phyloP scores from a whole-genome alignment of 1,139 yeast species.

The Ashbya aceris region DNA sequence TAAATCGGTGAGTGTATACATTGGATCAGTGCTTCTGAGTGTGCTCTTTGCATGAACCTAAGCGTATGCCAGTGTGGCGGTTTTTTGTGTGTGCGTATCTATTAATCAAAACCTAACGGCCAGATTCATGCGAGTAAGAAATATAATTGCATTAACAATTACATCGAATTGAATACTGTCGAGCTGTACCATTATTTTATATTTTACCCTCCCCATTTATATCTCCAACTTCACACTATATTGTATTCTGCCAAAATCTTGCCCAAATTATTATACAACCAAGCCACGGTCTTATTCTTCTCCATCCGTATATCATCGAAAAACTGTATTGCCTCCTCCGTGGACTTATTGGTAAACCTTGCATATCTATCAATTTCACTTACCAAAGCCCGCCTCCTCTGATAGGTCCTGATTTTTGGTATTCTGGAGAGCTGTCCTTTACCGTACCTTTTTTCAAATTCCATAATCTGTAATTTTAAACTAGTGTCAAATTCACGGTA shows the following conservation, averaged over 20 bases:
- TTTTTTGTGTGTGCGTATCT: too few relatives aligned
- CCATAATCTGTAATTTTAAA: conserved; percentile 14
- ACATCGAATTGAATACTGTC: too few relatives aligned
- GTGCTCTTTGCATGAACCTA: too few relatives aligned
- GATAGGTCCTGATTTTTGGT: conserved; percentile 21
- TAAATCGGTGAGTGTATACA: too few relatives aligned
- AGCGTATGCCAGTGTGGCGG: too few relatives aligned
- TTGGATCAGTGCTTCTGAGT: too few relatives aligned
- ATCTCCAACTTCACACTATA: conserved; percentile 1
- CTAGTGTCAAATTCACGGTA: conserved; percentile 16
- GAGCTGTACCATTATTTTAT: not conserved
- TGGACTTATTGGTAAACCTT: conserved; percentile 7
- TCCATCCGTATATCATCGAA: conserved; percentile 15
- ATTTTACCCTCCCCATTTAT: not conserved
- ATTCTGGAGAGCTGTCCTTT: conserved; percentile 19
- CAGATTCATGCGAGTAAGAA: too few relatives aligned
- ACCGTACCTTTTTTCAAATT: conserved; percentile 17
- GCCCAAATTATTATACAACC: conserved; percentile 18
- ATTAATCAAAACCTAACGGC: too few relatives aligned
- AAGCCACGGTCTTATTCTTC: conserved; percentile 16
- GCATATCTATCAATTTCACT: conserved; percentile 18
- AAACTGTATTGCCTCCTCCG: conserved; percentile 13
- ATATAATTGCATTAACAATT: too few relatives aligned
- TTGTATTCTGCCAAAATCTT: conserved; percentile 11
- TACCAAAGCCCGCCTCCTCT: conserved; percentile 20